A percentile compares a stretch with the other conserved stretches of the same genome.
phyloP scores from a whole-genome alignment of 2,329 filamentous ascomycete species.

The Neofusicoccum laricinum region DNA sequence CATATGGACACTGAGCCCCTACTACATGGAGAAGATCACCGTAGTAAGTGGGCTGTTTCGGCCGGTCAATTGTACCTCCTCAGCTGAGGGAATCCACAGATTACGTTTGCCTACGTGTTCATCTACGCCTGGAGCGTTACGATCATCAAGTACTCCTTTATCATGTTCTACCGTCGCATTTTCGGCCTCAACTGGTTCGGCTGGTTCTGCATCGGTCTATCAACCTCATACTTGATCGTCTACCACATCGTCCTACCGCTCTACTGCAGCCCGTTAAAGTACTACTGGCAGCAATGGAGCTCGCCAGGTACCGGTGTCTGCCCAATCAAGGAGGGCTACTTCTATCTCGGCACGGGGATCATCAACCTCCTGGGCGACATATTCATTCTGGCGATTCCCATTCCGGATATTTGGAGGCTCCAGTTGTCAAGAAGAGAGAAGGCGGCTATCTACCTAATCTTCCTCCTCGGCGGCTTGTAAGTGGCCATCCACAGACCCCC shows the following conservation, averaged over 20 bases:
- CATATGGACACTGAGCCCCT: constrained; percentile 24
- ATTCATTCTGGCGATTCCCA: constrained; percentile 1
- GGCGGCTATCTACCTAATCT: neutral
- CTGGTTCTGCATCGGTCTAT: constrained; percentile 23
- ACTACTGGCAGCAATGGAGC: constrained; percentile 26
- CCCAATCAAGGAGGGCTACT: constrained; percentile 26
- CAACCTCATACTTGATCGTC: constrained; percentile 22
- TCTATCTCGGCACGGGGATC: constrained; percentile 25
- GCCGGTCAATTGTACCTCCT: neutral
- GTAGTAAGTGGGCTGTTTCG: constrained; percentile 18
- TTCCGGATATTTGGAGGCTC: neutral
- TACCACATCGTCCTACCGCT: constrained; percentile 24
- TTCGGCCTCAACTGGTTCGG: constrained; percentile 26
- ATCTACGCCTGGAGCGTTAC: constrained; percentile 28
- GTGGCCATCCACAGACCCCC: neutral
- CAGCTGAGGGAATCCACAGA: constrained; percentile 18
- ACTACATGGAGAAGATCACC: constrained; percentile 26
- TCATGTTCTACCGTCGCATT: constrained; percentile 27
- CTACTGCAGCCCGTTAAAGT: constrained; percentile 21
- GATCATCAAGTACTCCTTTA: constrained; percentile 28
- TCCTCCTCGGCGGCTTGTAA: neutral
- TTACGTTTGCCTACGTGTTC: constrained; percentile 27
- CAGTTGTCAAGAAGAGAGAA: neutral
- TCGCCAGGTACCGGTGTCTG: constrained; percentile 20
- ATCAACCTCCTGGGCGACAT: constrained; percentile 27